Base-by-base conservation (phyloP, 768 basidiomycete genomes). In the Ramaria rubella region DNA sequence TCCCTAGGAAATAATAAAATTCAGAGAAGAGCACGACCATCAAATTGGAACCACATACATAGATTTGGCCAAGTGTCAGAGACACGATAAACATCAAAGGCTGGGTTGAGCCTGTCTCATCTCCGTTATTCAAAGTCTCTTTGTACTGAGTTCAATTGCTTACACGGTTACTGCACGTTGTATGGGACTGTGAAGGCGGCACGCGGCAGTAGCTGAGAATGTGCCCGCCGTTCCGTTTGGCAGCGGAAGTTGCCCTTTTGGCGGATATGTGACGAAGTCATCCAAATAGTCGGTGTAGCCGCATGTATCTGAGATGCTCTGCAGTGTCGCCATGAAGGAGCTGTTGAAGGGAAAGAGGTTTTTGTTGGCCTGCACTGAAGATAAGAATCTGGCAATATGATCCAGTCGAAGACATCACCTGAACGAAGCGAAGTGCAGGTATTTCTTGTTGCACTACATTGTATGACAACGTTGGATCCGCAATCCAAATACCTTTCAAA, bases 341-440 rank as follows among this genome's bases (percentile, higher is more conserved):
- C 70, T 75, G 60, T 81, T 82, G 74, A 83, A 81, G 0, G 80
- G 77, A 71, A 83, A 81, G 12, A 82, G 70, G 59, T 81, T 80
- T 58, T 73, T 67, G 66, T 81, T 80, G 46, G 80, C 78, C 77
- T 81, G 59, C 21, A 38, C 3, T 11, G 2, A 9, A 44, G 12
- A 15, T 23, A 15, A 51, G 29, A 19, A n/a, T 6, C 11, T 4
- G 46, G 40, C 23, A 4, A 17, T 51, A 58, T 74, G 74, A 67
- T 71, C 72, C 44, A 72, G 73, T 27, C 66, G 63, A 5, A 75
- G 61, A n/a, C n/a, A n/a, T n/a, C 23, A 61, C 60, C 49, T 64
- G 60, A 19, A 63, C 61, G 48, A 64, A 61, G 14, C 57, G 52
- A 19, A 63, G 36, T 3, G 63, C 55, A 5, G 63, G 63, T 21